Conservation (phyloP, 306 rosid genomes). For the Vigna reflexopilosa region DNA sequence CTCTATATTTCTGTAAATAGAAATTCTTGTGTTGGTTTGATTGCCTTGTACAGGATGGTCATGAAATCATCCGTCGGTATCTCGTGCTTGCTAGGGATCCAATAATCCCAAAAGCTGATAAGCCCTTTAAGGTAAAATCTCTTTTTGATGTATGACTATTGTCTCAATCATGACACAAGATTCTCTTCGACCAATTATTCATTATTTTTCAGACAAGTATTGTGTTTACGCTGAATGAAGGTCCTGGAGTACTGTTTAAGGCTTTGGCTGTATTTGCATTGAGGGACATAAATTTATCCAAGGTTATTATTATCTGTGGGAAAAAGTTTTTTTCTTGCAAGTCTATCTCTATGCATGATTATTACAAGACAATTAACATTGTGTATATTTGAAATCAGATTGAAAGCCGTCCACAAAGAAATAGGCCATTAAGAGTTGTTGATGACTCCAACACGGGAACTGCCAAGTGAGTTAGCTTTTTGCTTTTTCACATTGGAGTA, state of each 20-base stretch:
- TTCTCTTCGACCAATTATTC: conserved; percentile 16
- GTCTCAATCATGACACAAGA: conserved; percentile 24
- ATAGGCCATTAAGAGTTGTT: conserved; percentile 64
- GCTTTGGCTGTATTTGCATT: conserved; percentile 66
- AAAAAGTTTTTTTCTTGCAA: conserved; percentile 25
- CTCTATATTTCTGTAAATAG: conserved; percentile 23
- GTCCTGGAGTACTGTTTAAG: conserved; percentile 64
- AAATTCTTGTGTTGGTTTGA: conserved; percentile 30
- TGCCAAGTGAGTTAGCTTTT: conserved; percentile 56
- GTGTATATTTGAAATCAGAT: conserved; percentile 51
- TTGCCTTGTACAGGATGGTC: conserved; percentile 58
- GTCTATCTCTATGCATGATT: conserved; percentile 21
- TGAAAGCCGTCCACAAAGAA: conserved; percentile 69
- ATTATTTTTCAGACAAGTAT: conserved; percentile 57
- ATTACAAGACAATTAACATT: conserved; percentile 11
- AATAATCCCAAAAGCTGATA: conserved; percentile 62
- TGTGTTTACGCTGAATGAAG: conserved; percentile 62
- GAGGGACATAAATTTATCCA: conserved; percentile 59
- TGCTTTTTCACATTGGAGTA: not conserved
- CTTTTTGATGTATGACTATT: not conserved
- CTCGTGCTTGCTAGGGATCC: conserved; percentile 78
- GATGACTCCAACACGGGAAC: conserved; percentile 60
- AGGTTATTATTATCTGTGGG: conserved; percentile 42
- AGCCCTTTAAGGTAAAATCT: conserved; percentile 54
- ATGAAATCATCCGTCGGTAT: conserved; percentile 58